Evolutionary conservation across 2,329 filamentous ascomycete species (phyloP), one percentile per base, ranked within the genome.

Genomic region (Pseudonectria foliicola): DNA sequence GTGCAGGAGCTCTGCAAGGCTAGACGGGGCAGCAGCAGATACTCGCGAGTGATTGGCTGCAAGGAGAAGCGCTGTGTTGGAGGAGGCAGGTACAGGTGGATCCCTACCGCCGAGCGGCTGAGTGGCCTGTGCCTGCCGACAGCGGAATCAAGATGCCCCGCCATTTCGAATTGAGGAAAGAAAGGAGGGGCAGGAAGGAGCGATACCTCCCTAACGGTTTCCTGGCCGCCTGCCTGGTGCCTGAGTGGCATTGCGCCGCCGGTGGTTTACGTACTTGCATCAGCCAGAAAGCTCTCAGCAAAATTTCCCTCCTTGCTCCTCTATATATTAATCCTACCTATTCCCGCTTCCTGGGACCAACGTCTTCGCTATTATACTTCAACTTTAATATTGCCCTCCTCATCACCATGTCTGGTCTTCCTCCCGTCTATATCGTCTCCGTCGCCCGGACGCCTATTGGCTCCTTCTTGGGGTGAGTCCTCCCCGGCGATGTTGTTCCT

Each of bases 351-450:
- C 18, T 21, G 5, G 8, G 8, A 6, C 18, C 18, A 8, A 30
- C 23, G 18, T 13, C 28, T 29, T 34, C 33, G 38, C 29, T 25
- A 31, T 31, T 37, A 32, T 27, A 45, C 33, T 39, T 30, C 34
- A 40, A 32, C 27, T 27, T 30, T 43, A 28, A 29, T 27, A 16
- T 31, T 12, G 21, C 31, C 30, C 39, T 39, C n/a, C 38, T 43
- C 34, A 31, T 34, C 66, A 77, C 53, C 41, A 93, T 93, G 85
- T 74, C 86, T 59, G 77, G 77, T 50, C 76, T 89, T 46, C 83
- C 87, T 48, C 75, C 88, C 40, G 90, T 98, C 49, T 98, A 98
- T 70, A 95, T 98, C 57, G 88, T 95, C 58, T 92, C 92, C 40
- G 83, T 81, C 46, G 85, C 80, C 56, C 80, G 89, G 66, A 98